These are phyloP conservation scores for Termitomyces bulborhizus DNA, from an alignment of 768 basidiomycete genomes.

Conservation along the genomic window DNA sequence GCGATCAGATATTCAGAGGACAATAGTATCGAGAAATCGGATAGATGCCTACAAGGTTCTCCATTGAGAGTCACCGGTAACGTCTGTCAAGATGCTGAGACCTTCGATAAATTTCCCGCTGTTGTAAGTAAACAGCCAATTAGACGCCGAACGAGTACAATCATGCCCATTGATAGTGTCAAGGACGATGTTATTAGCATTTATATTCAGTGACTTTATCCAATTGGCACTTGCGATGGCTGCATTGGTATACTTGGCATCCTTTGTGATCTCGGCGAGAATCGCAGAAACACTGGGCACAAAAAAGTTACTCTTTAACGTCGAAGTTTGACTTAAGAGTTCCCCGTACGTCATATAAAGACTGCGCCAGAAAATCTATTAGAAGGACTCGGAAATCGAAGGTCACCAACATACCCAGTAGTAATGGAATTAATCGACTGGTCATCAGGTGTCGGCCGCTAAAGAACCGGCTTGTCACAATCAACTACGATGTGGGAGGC, in stretches of 20 bases:
- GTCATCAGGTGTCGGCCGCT: conserved; percentile 40
- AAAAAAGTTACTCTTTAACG: neutral
- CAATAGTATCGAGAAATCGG: neutral
- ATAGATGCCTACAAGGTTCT: conserved; percentile 27
- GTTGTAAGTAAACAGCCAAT: conserved; percentile 50
- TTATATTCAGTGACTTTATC: conserved; percentile 41
- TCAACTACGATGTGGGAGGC: neutral
- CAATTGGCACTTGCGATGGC: conserved; percentile 41
- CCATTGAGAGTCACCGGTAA: conserved; percentile 38
- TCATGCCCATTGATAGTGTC: conserved; percentile 42
- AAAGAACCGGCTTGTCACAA: neutral
- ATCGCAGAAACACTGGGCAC: conserved; percentile 38
- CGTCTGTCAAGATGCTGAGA: conserved; percentile 34
- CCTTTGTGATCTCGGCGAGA: conserved; percentile 38
- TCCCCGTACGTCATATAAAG: conserved; percentile 10
- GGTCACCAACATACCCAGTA: conserved; percentile 30
- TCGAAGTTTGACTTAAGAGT: neutral
- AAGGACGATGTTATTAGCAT: conserved; percentile 32
- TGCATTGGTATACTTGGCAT: conserved; percentile 39
- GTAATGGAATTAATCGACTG: conserved; percentile 42
- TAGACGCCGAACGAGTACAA: conserved; percentile 38
- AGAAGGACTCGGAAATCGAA: neutral
- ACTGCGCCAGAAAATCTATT: conserved; percentile 2
- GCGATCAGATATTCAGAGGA: neutral
- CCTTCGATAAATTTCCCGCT: conserved; percentile 50